phyloP scores from a whole-genome alignment of 495 filamentous ascomycete species.

The Terfezia claveryi region DNA sequence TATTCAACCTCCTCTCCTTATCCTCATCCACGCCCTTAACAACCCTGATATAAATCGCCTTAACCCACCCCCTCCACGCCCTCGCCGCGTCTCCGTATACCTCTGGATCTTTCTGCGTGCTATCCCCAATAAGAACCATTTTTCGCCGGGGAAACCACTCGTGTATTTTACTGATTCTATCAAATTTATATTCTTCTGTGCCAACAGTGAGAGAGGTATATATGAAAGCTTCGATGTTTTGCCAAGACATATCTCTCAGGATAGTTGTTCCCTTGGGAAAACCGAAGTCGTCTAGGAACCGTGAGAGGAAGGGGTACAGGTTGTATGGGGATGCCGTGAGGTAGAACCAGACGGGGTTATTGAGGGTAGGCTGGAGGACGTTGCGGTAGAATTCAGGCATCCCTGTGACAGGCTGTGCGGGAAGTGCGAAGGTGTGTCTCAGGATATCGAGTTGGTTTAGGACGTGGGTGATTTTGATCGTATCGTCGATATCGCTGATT shows the following conservation, averaged over 20 bases:
- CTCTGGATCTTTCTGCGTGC: conserved; percentile 79
- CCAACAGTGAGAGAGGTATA: conserved; percentile 48
- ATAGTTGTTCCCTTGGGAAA: conserved; percentile 63
- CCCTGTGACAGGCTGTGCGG: conserved; percentile 43
- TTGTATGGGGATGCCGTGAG: conserved; percentile 90
- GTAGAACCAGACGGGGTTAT: conserved; percentile 64
- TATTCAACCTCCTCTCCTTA: conserved; percentile 49
- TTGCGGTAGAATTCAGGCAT: conserved; percentile 68
- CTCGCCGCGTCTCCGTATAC: conserved; percentile 57
- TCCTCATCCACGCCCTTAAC: conserved; percentile 54
- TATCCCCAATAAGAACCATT: conserved; percentile 71
- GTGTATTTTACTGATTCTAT: conserved; percentile 54
- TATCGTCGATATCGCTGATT: conserved; percentile 87
- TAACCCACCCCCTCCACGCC: conserved; percentile 47
- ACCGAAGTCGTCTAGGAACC: conserved; percentile 38
- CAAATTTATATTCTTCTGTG: conserved; percentile 72
- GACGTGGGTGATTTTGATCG: conserved; percentile 79
- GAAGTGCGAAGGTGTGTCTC: conserved; percentile 57
- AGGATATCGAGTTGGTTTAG: conserved; percentile 57
- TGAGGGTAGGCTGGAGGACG: conserved; percentile 31
- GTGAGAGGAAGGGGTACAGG: conserved; percentile 66
- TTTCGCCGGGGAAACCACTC: conserved; percentile 52
- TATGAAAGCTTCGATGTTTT: conserved; percentile 61
- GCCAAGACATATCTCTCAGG: conserved; percentile 69
- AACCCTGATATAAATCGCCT: conserved; percentile 60